phyloP scores from a whole-genome alignment of 2,329 filamentous ascomycete species.

The Aspergillus puulaauensis region DNA sequence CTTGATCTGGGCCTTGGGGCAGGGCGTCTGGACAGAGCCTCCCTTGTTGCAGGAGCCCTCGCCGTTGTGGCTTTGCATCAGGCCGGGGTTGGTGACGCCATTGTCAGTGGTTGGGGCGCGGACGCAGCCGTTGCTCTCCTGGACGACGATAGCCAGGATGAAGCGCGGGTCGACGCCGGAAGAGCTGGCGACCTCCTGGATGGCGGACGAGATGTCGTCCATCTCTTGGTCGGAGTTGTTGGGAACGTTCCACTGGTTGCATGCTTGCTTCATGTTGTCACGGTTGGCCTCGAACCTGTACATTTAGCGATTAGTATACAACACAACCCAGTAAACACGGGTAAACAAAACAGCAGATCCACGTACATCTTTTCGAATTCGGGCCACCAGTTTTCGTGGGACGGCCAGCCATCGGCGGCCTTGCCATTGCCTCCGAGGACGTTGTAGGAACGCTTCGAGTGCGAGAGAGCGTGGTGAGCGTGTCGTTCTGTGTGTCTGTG shows the following conservation, averaged over 20 bases:
- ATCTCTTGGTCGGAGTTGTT: conserved; percentile 32
- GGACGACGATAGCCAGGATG: conserved; percentile 47
- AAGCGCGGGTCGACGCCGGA: conserved; percentile 40
- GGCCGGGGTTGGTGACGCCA: conserved; percentile 45
- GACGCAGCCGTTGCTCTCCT: conserved; percentile 48
- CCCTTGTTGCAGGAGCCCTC: conserved; percentile 36
- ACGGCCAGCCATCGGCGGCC: conserved; percentile 26
- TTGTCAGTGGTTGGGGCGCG: conserved; percentile 43
- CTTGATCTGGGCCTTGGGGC: conserved; percentile 27
- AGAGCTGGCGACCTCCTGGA: conserved; percentile 32
- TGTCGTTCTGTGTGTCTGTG: not conserved
- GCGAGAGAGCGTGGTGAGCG: not conserved
- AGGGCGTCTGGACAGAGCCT: conserved; percentile 22
- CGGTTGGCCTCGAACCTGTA: conserved; percentile 17
- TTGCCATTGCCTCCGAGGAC: conserved; percentile 8
- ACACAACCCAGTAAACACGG: too few relatives aligned
- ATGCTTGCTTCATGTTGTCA: conserved; percentile 15
- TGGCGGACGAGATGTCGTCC: conserved; percentile 30
- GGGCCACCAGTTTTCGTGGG: conserved; percentile 19
- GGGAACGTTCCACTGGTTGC: conserved; percentile 18
- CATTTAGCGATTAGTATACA: not conserved
- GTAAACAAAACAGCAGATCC: too few relatives aligned
- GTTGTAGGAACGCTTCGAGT: conserved; percentile 8
- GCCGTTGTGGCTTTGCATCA: conserved; percentile 33
- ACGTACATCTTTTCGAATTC: conserved; percentile 24